Base-by-base conservation (phyloP, 1,139 yeast species). In the Scheffersomyces lignicola region DNA sequence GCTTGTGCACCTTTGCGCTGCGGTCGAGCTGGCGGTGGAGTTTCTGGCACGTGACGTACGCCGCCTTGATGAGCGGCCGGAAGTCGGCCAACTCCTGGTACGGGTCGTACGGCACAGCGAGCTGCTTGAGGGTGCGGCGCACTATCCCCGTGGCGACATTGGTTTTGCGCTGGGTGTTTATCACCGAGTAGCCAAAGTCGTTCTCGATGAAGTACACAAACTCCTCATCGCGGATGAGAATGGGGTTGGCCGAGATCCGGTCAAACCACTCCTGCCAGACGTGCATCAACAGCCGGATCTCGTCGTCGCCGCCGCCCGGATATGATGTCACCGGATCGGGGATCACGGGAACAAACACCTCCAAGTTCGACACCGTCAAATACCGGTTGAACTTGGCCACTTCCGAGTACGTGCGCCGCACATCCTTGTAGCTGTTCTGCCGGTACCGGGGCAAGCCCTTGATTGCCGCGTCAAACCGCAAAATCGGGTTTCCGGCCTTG, bases 91-190 rank as follows among this genome's bases (percentile, higher is more conserved):
- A 71, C 40, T 83, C 94, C 26, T 74, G 72, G 33, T 80, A 83
- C 32, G 88, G 94, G 58, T 94, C 98, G 49, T 83, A 86, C 0
- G 98, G 98, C 1, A 94, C 87, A 18, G 87, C 83, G 37, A 90
- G 73, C 56, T 92, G 98, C 56, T 92, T 92, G 52, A 92, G 71
- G 2, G 97, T 90, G 55, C 85, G 86, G 34, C 98, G 76, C 42
- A 83, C 78, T 27, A 92, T 58, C 0, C 97, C 98, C 18, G 95
- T 80, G 66, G 97, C 69, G 65, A 85, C 69, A 1, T 80, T 73
- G 18, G 70, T 59, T 36, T 79, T 73, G 37, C 76, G 69, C 18
- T 75, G 69, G 39, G 71, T 64, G 46, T 75, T 78, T 31, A 79
- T 76, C 6, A 88, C 90, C 2, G 81, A 68, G 54, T 84, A 83